These are phyloP conservation scores for Oenanthe sinensis DNA, from an alignment of 129 eudicot species.

Conservation along the genomic window DNA sequence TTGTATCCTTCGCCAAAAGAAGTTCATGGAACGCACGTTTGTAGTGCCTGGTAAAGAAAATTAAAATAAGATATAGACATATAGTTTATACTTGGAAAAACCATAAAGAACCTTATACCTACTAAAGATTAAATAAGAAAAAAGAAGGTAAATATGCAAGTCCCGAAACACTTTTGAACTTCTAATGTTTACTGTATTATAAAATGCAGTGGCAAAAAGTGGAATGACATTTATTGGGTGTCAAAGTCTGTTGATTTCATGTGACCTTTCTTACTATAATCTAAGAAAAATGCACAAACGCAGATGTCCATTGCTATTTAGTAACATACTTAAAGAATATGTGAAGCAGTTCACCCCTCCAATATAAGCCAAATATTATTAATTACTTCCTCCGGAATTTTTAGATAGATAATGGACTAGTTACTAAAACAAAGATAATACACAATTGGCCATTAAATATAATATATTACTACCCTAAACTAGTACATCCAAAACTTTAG, in stretches of 20 bases:
- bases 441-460: not conserved
- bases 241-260: not conserved
- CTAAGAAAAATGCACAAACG: not conserved
- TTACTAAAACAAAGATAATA: not conserved
- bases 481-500: not conserved
- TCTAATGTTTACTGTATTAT: not conserved
- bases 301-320: not conserved
- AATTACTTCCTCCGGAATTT: not conserved
- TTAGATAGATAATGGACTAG: not conserved
- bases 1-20: conserved; percentile 35
- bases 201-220: not conserved
- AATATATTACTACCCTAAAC: not conserved
- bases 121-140: not conserved
- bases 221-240: not conserved
- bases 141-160: not conserved
- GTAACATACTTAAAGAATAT: not conserved
- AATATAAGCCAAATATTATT: not conserved
- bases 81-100: not conserved
- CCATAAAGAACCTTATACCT: not conserved
- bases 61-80: not conserved
- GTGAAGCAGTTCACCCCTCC: not conserved
- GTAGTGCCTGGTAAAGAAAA: conserved; percentile 46
- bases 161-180: not conserved
- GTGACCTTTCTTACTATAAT: not conserved
- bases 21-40: conserved; percentile 51